phyloP scores from a whole-genome alignment of 108 stramenopile species.

The Cylindrotheca fusiformis region DNA sequence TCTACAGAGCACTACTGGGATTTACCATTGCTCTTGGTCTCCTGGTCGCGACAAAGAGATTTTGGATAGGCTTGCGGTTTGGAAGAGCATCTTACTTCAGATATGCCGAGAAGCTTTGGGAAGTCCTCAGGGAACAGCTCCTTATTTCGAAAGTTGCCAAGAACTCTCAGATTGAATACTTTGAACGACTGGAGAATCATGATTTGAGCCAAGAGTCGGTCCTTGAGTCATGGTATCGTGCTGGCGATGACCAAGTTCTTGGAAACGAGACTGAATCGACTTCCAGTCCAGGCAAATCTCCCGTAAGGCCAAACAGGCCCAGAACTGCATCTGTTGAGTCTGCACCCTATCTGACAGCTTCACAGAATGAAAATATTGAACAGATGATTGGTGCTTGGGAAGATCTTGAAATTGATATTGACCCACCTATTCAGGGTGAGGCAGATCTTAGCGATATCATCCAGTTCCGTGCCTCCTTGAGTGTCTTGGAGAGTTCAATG shows the following conservation, averaged over 20 bases:
- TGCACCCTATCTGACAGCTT: conserved; percentile 5
- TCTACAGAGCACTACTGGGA: conserved; percentile 15
- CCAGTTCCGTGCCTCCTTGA: conserved; percentile 11
- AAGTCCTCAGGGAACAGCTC: conserved; percentile 53
- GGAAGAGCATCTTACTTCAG: conserved; percentile 43
- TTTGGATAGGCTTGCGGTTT: conserved; percentile 43
- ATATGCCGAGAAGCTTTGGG: conserved; percentile 50
- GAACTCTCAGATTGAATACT: conserved; percentile 3
- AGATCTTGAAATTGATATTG: conserved; percentile 22
- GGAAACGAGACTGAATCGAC: neutral
- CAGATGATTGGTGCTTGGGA: conserved; percentile 34
- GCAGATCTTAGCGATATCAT: conserved; percentile 12
- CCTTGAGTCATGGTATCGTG: neutral
- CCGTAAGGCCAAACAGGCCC: conserved; percentile 2
- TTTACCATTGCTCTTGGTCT: conserved; percentile 12
- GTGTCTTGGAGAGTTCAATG: conserved; percentile 48
- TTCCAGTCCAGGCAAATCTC: neutral
- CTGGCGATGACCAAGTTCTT: neutral
- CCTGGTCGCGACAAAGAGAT: conserved; percentile 14
- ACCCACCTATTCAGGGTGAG: neutral
- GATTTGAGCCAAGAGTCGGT: neutral
- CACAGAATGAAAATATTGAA: conserved; percentile 13
- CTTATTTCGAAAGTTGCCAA: conserved; percentile 50
- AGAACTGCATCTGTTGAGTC: conserved; percentile 2
- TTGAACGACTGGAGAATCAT: neutral